phyloP scores from a whole-genome alignment of 352 stramenopile species.

The Phytophthora palmivora region DNA sequence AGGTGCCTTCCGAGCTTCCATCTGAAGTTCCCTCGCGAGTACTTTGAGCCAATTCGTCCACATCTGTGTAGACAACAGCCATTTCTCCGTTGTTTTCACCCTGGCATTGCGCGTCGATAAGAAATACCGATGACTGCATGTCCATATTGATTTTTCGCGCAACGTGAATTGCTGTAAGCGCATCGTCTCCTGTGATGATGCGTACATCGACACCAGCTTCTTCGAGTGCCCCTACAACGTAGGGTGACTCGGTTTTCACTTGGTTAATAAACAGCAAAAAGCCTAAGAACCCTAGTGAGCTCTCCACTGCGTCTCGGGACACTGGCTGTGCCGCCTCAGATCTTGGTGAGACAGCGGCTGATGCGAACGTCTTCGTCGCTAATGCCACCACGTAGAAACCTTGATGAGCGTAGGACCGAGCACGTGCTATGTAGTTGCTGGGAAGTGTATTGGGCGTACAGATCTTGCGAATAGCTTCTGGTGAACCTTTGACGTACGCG shows the following conservation, averaged over 20 bases:
- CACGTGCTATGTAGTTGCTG: constrained; percentile 66
- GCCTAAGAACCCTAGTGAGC: constrained; percentile 76
- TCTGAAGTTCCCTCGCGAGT: constrained; percentile 26
- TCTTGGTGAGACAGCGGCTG: constrained; percentile 21
- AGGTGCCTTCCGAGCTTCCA: constrained; percentile 30
- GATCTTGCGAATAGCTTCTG: constrained; percentile 64
- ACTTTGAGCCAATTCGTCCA: constrained; percentile 60
- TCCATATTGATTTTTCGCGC: constrained; percentile 80
- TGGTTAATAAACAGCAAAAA: constrained; percentile 92
- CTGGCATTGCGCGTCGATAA: constrained; percentile 49
- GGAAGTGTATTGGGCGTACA: constrained; percentile 74
- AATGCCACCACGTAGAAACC: constrained; percentile 88
- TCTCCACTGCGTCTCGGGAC: constrained; percentile 81
- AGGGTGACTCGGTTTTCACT: constrained; percentile 86
- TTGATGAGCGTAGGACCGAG: constrained; percentile 72
- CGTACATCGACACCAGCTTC: constrained; percentile 78
- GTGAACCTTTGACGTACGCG: constrained; percentile 77
- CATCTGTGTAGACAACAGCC: constrained; percentile 59
- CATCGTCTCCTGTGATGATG: constrained; percentile 93
- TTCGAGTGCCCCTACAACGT: constrained; percentile 81
- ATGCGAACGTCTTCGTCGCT: constrained; percentile 59
- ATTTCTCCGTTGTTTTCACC: constrained; percentile 10
- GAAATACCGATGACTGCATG: constrained; percentile 56
- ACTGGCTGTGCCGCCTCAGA: constrained; percentile 53
- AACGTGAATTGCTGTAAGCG: constrained; percentile 79